These are phyloP conservation scores for Penicillium sp. DNA, from an alignment of 2,329 filamentous ascomycete genomes.

Conservation along the genomic window DNA sequence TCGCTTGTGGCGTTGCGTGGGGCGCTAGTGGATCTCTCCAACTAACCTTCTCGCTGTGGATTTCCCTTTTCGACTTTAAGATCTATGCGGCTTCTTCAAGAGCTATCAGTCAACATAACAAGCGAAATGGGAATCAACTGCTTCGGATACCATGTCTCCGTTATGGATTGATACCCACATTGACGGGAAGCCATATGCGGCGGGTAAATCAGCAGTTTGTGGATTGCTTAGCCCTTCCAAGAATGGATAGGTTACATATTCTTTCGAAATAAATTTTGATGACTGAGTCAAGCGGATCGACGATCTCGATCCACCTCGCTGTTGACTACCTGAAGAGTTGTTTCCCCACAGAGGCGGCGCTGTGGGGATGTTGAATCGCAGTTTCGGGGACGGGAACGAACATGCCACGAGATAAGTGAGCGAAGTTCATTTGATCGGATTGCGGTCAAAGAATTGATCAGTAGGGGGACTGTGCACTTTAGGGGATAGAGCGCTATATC, in stretches of 20 bases:
- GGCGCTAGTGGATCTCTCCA: not conserved
- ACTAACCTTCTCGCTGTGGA: constrained; percentile 15
- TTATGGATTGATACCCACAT: not conserved
- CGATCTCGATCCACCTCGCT: not conserved
- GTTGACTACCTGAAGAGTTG: not conserved
- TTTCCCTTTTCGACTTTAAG: constrained; percentile 7
- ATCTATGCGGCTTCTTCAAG: constrained; percentile 4
- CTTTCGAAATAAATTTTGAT: not conserved
- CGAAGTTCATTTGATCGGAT: not conserved
- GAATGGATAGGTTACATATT: not conserved
- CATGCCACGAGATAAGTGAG: not conserved
- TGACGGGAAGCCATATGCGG: not conserved
- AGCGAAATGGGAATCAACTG: not conserved
- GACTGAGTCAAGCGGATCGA: not conserved
- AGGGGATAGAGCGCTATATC: no score
- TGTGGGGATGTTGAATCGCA: not conserved
- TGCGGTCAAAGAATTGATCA: not conserved
- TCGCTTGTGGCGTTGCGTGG: constrained; percentile 4
- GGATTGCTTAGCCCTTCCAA: not conserved
- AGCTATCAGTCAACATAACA: no score
- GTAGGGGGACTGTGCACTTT: no score
- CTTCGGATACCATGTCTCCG: not conserved
- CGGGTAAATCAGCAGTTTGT: not conserved
- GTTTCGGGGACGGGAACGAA: not conserved
- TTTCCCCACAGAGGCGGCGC: not conserved